Evolutionary conservation across 2,329 filamentous ascomycete genomes (phyloP).

Genomic region (Paecilomyces dactylethromorphus): DNA sequence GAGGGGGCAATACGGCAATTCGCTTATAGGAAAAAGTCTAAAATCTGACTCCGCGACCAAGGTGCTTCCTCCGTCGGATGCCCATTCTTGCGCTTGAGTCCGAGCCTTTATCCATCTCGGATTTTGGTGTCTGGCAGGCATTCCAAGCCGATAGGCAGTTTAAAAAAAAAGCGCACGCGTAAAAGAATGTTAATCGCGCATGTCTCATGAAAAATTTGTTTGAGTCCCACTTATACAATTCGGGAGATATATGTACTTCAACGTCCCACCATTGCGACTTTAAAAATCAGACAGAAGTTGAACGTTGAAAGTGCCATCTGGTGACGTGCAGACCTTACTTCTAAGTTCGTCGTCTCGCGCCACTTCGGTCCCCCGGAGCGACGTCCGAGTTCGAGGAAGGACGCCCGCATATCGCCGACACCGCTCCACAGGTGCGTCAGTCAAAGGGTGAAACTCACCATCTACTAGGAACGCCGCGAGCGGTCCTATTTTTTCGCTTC

Average conservation of each 20-base stretch:
- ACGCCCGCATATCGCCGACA: background rate
- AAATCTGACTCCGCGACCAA: background rate
- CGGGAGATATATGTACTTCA: background rate
- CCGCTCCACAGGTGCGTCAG: background rate
- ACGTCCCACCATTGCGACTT: background rate
- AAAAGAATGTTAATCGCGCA: background rate
- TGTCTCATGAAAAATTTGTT: background rate
- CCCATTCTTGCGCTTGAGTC: background rate
- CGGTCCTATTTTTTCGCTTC: background rate
- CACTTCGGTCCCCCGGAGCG: background rate
- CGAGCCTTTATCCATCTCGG: background rate
- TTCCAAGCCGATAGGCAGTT: background rate
- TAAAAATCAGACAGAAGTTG: background rate
- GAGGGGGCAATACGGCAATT: background rate
- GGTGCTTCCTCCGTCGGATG: background rate
- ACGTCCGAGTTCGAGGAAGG: background rate
- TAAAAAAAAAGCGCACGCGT: background rate
- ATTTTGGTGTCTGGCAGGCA: background rate
- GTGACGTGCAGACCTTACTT: background rate
- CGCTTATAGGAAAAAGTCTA: background rate
- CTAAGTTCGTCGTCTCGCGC: background rate
- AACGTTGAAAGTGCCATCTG: background rate
- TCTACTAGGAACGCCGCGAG: background rate
- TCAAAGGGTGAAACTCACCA: background rate
- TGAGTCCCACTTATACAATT: background rate